A percentile compares a stretch with the other conserved stretches of the same genome.
phyloP scores from a whole-genome alignment of 495 filamentous ascomycete species.

The Jackrogersella minutella region DNA sequence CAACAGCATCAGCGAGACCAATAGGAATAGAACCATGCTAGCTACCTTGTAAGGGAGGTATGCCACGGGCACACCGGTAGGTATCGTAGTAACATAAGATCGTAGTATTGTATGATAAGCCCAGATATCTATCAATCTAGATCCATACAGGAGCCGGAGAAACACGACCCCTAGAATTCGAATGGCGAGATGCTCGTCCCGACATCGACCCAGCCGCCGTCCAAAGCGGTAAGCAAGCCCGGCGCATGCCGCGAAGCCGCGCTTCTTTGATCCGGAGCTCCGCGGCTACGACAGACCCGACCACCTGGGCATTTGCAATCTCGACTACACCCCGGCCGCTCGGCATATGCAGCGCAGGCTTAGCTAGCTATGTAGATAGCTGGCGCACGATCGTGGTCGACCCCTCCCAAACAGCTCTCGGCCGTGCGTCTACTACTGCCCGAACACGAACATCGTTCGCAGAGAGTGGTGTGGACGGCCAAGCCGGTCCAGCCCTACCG shows the following conservation, averaged over 20 bases:
- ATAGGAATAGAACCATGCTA: slow-evolving; percentile 31
- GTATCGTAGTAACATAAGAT: not conserved
- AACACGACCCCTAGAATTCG: not conserved
- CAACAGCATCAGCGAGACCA: slow-evolving; percentile 7
- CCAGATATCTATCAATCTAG: not conserved
- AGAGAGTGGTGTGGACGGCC: not conserved
- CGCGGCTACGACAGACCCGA: slow-evolving; percentile 14
- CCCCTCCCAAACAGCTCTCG: not conserved
- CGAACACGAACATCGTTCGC: too few relatives aligned
- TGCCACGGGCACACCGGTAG: slow-evolving; percentile 12
- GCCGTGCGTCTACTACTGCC: not conserved
- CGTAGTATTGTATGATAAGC: not conserved
- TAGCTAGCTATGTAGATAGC: not conserved
- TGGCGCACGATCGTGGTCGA: slow-evolving; percentile 13
- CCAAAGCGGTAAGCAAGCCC: slow-evolving; percentile 15
- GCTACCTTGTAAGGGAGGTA: slow-evolving; percentile 24
- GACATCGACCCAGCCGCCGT: slow-evolving; percentile 22
- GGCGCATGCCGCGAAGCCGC: slow-evolving; percentile 17
- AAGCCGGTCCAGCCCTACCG: slow-evolving; percentile 14
- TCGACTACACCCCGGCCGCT: slow-evolving; percentile 20
- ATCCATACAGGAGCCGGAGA: not conserved
- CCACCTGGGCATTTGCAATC: too few relatives aligned
- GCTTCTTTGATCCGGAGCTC: slow-evolving; percentile 21
- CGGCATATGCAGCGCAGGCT: slow-evolving; percentile 13
- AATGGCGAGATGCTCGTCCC: slow-evolving; percentile 17